A percentile compares a stretch with the other conserved stretches of the same genome.
phyloP scores from a whole-genome alignment of 208 protist genomes.

The Leishmania gerbilli region DNA sequence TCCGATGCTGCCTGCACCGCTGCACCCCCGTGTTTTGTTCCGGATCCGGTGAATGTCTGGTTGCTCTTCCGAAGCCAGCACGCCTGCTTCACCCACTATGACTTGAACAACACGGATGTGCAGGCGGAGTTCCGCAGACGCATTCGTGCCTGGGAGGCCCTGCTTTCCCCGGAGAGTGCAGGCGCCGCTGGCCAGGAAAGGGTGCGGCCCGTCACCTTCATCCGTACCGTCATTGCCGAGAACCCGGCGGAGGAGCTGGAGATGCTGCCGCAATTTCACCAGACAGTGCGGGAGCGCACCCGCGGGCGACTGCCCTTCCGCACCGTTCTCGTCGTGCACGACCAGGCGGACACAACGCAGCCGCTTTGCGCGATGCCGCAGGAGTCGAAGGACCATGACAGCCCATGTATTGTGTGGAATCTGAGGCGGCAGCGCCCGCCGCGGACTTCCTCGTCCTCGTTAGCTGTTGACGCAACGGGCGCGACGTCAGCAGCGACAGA shows the following conservation, averaged over 20 bases:
- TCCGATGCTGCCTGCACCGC: not conserved
- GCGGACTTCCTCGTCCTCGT: not conserved
- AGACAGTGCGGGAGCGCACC: constrained; percentile 45
- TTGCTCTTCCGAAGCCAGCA: constrained; percentile 80
- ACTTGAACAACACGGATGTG: constrained; percentile 66
- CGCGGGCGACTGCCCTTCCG: constrained; percentile 53
- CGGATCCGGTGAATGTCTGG: constrained; percentile 73
- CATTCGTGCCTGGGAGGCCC: constrained; percentile 52
- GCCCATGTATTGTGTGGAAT: constrained; percentile 60
- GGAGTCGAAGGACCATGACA: constrained; percentile 10
- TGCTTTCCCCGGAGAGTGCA: constrained; percentile 4
- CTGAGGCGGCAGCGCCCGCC: constrained; percentile 25
- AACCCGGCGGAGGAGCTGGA: constrained; percentile 65
- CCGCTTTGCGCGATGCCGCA: constrained; percentile 46
- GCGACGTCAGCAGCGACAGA: not conserved
- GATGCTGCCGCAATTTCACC: constrained; percentile 60
- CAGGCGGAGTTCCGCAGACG: constrained; percentile 52
- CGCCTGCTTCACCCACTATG: constrained; percentile 83
- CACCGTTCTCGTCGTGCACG: constrained; percentile 75
- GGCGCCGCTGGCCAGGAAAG: not conserved
- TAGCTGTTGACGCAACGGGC: not conserved
- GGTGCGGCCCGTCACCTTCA: constrained; percentile 56
- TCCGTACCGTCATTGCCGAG: constrained; percentile 75
- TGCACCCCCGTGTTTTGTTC: constrained; percentile 27
- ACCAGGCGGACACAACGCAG: constrained; percentile 58